phyloP scores from a whole-genome alignment of 2,329 filamentous ascomycete genomes.

The Fusarium foetens region DNA sequence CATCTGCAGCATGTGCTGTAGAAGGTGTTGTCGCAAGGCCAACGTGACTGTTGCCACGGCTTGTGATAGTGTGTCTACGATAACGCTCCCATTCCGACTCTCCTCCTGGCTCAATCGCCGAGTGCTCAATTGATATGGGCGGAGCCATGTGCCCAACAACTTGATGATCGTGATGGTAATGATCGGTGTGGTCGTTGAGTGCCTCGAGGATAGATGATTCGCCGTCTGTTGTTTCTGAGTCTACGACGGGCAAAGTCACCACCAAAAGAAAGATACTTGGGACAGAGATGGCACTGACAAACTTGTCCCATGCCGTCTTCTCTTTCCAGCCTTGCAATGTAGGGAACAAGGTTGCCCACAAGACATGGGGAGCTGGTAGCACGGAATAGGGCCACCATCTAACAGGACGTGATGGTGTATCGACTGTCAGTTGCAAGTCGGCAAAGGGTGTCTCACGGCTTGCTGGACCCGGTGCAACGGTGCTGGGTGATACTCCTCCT shows the following conservation, averaged over 20 bases:
- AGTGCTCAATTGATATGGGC: slow-evolving; percentile 50
- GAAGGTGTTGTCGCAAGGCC: slow-evolving; percentile 32
- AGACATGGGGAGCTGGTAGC: slow-evolving; percentile 76
- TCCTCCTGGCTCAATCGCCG: slow-evolving; percentile 54
- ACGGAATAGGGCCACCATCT: slow-evolving; percentile 85
- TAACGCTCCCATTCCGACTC: slow-evolving; percentile 71
- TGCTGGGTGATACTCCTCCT: slow-evolving; percentile 54
- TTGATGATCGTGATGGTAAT: slow-evolving; percentile 41
- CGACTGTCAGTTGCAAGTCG: slow-evolving; percentile 53
- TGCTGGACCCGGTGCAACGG: slow-evolving; percentile 51
- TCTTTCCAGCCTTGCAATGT: slow-evolving; percentile 84
- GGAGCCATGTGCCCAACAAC: slow-evolving; percentile 48
- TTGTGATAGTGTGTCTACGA: slow-evolving; percentile 56
- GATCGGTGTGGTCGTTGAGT: slow-evolving; percentile 45
- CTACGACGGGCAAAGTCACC: slow-evolving; percentile 90
- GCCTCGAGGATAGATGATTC: slow-evolving; percentile 41
- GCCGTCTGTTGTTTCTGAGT: slow-evolving; percentile 69
- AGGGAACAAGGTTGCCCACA: slow-evolving; percentile 83
- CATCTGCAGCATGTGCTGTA: slow-evolving; percentile 31
- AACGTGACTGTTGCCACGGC: slow-evolving; percentile 40
- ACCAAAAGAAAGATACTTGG: slow-evolving; percentile 91
- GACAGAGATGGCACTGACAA: slow-evolving; percentile 84
- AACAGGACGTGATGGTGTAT: slow-evolving; percentile 57
- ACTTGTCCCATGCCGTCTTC: slow-evolving; percentile 86
- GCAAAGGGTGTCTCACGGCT: slow-evolving; percentile 61